Base-by-base conservation (phyloP, 2,329 filamentous ascomycete species). In the Elsinoe ampelina region DNA sequence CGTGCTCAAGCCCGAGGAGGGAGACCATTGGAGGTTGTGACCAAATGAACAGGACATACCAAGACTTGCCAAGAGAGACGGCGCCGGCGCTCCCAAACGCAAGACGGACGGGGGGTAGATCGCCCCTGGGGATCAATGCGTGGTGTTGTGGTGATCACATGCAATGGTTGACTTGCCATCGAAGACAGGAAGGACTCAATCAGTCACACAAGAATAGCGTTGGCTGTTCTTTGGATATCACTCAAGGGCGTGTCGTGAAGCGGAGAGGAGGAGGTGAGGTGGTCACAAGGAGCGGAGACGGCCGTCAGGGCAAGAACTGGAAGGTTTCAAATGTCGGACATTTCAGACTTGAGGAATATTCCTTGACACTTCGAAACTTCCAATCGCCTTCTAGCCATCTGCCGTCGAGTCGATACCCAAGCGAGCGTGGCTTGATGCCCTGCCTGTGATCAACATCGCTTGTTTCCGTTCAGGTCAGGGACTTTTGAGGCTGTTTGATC, bases 51-150 rank as follows among this genome's bases (percentile, higher is more conserved):
- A 36, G 19, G 48, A 39, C 32, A 22, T 52, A 52, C 48, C 48
- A 52, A 52, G 48, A 52, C 48, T 52, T 52, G 48, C 48, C 48
- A 52, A 52, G 48, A 39, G 41, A 19, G 45, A 50, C 45, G 45
- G 45, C 48, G 48, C 32, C 48, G 26, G 32, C n/a, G 12, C 20
- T 39, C 15, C 17, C 26, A 36, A 52, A 36, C 34, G 35, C 8
- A 26, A 34, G 34, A 34, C 32, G 45, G 45, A 26, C 48, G 34
- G 20, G 34, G 17, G 48, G 48, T 8, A 52, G 48, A 52, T 52
- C 45, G 45, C 30, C 15, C 15, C 45, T 19, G 45, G 45, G 45
- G 45, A 50, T 35, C 32, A 32, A 52, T 52, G 48, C 48, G 22
- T 52, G 48, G 19, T 30, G n/a, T 12, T 11, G 17, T 19, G 45